Percentiles rank a stretch among this genome's conserved stretches.
phyloP scores from a whole-genome alignment of 257 asterid species.

The Ballota nigra region DNA sequence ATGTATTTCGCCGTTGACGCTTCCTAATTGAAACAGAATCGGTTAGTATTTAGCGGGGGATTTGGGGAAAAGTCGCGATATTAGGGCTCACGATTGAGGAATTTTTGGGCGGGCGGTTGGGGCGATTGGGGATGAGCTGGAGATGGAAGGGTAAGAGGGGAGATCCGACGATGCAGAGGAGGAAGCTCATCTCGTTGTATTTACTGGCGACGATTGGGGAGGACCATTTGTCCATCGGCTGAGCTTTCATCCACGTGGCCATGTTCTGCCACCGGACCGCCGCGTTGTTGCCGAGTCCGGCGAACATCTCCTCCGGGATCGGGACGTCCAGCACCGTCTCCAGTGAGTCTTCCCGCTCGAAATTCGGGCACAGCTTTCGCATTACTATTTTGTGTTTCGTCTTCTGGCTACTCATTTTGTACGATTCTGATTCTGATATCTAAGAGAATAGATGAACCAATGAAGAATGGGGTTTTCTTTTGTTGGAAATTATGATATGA shows the following conservation, averaged over 20 bases:
- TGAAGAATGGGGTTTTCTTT: neutral
- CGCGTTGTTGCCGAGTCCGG: conserved; percentile 57
- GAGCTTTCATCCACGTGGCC: conserved; percentile 97
- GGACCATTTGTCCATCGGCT: conserved; percentile 76
- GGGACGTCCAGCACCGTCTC: conserved; percentile 94
- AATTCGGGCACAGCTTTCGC: conserved; percentile 86
- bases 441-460: neutral
- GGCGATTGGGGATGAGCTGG: conserved; percentile 29
- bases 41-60: too few species aligned
- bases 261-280: conserved; percentile 89
- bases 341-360: conserved; percentile 69
- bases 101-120: conserved; percentile 53
- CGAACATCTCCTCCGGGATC: conserved; percentile 89
- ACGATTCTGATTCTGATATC: neutral
- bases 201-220: conserved; percentile 77
- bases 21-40: conserved; percentile 51
- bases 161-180: conserved; percentile 66
- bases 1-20: conserved; percentile 95
- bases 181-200: conserved; percentile 77
- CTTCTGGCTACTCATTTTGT: conserved; percentile 20
- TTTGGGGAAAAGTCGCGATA: too few species aligned
- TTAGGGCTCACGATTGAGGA: conserved; percentile 43
- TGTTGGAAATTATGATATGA: neutral
- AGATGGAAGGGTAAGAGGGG: conserved; percentile 80
- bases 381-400: conserved; percentile 37